Conservation (phyloP, 2,329 filamentous ascomycete species). For the Fusarium agapanthi region DNA sequence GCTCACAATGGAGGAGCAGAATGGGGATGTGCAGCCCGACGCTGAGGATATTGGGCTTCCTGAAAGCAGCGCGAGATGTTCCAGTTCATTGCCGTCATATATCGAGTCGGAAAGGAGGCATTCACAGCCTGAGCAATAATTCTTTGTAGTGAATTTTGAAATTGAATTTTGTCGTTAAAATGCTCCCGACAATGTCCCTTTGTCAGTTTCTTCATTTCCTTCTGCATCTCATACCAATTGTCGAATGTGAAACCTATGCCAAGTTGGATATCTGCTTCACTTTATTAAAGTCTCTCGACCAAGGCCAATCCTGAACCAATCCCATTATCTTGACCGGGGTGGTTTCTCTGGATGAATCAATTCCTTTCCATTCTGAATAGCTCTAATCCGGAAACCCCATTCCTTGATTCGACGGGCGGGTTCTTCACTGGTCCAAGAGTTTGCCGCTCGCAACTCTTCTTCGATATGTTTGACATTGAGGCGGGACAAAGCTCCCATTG, state of each 20-base stretch:
- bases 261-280: no score
- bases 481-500: background rate
- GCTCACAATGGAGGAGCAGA: background rate
- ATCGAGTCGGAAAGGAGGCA: conserved; percentile 6
- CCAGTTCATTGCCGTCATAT: conserved; percentile 9
- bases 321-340: background rate
- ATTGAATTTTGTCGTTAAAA: background rate
- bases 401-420: background rate
- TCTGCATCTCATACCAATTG: no score
- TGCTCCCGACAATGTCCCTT: fast-evolving
- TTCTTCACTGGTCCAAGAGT: background rate
- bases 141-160: background rate
- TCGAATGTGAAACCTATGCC: background rate
- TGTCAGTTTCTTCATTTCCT: no score
- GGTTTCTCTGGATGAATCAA: background rate
- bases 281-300: no score
- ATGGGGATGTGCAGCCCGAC: background rate
- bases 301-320: background rate
- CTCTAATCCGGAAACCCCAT: background rate
- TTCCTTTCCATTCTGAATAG: background rate
- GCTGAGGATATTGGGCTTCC: background rate
- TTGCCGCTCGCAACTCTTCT: background rate
- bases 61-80: background rate
- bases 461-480: background rate
- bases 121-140: conserved; percentile 1